A percentile compares a stretch with the other conserved stretches of the same genome.
These are phyloP conservation scores for Aleurites moluccanus DNA, from an alignment of 441 rosid species.

Conservation along the genomic window DNA sequence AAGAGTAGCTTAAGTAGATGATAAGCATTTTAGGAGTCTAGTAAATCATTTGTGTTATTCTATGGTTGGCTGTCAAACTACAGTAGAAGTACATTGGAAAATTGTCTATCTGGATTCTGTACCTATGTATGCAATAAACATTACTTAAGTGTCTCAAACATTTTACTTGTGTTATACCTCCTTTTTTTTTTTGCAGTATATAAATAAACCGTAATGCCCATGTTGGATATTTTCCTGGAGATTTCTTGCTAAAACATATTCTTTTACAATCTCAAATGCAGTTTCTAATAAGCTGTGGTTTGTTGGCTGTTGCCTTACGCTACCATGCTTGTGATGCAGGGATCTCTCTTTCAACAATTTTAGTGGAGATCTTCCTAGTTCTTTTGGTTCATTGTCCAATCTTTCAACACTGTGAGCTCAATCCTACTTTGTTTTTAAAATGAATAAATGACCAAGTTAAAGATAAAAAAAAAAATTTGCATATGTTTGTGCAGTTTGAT, in stretches of 20 bases:
- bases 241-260: neutral
- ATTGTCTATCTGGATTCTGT: neutral
- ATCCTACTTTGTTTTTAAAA: constrained; percentile 19
- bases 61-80: neutral
- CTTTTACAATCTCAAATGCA: neutral
- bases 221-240: neutral
- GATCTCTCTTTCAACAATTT: constrained; percentile 93
- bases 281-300: neutral
- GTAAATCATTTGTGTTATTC: neutral
- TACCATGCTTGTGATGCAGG: constrained; percentile 41
- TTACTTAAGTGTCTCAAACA: neutral
- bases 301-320: constrained; percentile 16
- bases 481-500: constrained; percentile 14
- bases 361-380: constrained; percentile 84
- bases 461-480: neutral
- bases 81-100: neutral
- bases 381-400: constrained; percentile 62
- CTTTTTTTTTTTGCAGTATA: too few species aligned
- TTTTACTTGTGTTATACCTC: neutral
- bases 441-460: neutral
- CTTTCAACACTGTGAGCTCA: constrained; percentile 77
- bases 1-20: neutral
- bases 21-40: neutral
- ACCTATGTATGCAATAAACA: neutral
- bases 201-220: neutral